Evolutionary conservation across 371 early-diverging fungal species (phyloP).

Genomic region (Mucor piriformis): DNA sequence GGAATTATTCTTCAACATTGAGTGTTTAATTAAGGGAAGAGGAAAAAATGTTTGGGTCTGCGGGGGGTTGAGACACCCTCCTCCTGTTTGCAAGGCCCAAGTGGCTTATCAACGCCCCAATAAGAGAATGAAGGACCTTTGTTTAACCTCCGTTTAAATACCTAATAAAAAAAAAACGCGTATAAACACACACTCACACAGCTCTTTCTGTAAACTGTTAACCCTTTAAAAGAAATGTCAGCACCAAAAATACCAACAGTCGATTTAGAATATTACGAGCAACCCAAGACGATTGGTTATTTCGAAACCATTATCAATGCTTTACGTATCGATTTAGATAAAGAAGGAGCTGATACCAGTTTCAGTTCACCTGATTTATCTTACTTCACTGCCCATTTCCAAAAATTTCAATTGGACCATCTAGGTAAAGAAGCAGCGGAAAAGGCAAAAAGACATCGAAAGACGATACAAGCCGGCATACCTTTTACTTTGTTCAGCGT

Average conservation of each 20-base stretch:
- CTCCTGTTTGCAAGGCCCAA: not conserved
- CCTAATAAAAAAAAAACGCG: not conserved
- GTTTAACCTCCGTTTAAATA: conserved; percentile 9
- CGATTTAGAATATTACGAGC: conserved; percentile 53
- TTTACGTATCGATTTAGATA: conserved; percentile 50
- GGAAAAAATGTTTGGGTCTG: not conserved
- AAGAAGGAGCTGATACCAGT: conserved; percentile 41
- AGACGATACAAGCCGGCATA: conserved; percentile 42
- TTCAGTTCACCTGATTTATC: conserved; percentile 61
- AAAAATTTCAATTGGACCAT: conserved; percentile 64
- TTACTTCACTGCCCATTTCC: conserved; percentile 56
- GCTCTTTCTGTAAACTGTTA: not conserved
- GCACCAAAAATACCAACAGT: conserved; percentile 35
- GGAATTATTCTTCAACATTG: not conserved
- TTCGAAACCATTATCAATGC: conserved; percentile 53
- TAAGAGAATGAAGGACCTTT: not conserved
- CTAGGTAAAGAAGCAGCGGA: conserved; percentile 42
- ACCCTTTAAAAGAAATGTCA: conserved; percentile 10
- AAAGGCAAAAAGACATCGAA: conserved; percentile 16
- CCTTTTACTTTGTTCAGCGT: conserved; percentile 57
- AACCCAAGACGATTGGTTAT: conserved; percentile 51
- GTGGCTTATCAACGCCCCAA: conserved; percentile 4
- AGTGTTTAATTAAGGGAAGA: not conserved
- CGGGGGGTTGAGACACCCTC: too few relatives aligned
- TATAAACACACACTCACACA: not conserved